Base-by-base conservation (phyloP, 257 asterid species). In the Euphrasia confusa region DNA sequence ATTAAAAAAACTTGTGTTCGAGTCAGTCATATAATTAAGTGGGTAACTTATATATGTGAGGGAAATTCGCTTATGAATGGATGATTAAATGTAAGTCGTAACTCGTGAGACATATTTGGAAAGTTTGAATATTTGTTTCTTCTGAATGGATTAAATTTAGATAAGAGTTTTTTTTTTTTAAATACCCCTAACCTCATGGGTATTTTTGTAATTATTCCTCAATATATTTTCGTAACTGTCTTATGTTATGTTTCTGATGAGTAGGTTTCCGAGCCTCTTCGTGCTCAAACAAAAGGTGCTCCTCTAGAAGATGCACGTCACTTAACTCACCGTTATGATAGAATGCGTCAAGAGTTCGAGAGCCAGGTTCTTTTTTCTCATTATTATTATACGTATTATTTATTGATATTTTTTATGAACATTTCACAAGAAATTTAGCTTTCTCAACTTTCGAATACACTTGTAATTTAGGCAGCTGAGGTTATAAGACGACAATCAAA, bases 281-380 rank as follows among this genome's bases (percentile, higher is more conserved):
- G 89, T 60, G 85, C 79, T 40, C 56, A 79, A 53, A 78, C 82
- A 13, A 76, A 75, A 33, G 89, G 99, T 61, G 95, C 97, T 74
- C 99, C 99, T 54, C 72, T 92, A 57, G 99, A 86, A 75, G 99
- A 92, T 77, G 99, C 97, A 54, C 99, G 97, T 48, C 99, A 84
- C 78, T 78, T 92, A 74, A 82, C 94, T 68, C 97, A 77, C 67
- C 81, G 82, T 32, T 92, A 89, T 60, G 94, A 89, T 70, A 85
- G 82, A 74, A 81, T 81, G 75, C 90, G 93, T 47, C 97, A 89
- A 48, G 99, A 92, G 67, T 82, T 89, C 63, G 96, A 92, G 77
- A 54, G 78, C 37, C 97, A 92, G 99, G 99, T 92, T 26, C 33
- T 62, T 8, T 39, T 63, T 65, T 52, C 58, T 45, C 68, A 6